These are phyloP conservation scores for Lavandula angustifolia DNA, from an alignment of 257 asterid genomes.

Conservation along the genomic window DNA sequence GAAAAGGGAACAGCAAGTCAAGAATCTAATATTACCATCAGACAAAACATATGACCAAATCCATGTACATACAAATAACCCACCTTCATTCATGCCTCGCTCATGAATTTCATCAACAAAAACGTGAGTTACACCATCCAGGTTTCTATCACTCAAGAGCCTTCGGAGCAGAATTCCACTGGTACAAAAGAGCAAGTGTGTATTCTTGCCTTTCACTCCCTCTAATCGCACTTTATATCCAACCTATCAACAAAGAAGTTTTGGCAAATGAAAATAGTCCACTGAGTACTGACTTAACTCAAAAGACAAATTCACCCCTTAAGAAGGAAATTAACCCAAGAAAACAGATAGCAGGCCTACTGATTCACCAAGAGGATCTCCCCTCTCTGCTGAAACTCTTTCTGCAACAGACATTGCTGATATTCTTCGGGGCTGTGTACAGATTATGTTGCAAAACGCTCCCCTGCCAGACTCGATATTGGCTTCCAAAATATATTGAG, in stretches of 20 bases:
- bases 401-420: conserved; percentile 96
- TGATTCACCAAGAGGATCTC: conserved; percentile 97
- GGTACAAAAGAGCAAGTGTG: conserved; percentile 93
- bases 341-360: conserved; percentile 57
- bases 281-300: conserved; percentile 24
- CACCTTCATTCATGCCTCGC: conserved; percentile 99
- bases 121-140: conserved; percentile 85
- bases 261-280: conserved; percentile 30
- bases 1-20: conserved; percentile 41
- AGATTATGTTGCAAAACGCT: conserved; percentile 92
- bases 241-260: conserved; percentile 53
- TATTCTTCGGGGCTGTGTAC: conserved; percentile 98
- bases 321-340: conserved; percentile 5
- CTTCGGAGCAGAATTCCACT: conserved; percentile 98
- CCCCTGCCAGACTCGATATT: conserved; percentile 98
- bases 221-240: conserved; percentile 98
- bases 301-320: conserved; percentile 4
- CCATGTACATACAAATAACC: conserved; percentile 24
- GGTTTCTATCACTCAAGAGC: conserved; percentile 86
- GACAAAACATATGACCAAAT: conserved; percentile 25
- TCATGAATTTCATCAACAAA: conserved; percentile 99
- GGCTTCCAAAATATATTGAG: conserved; percentile 91
- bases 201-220: conserved; percentile 93
- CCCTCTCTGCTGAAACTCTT: conserved; percentile 95
- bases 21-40: conserved; percentile 29